Conservation (phyloP, 164 flowering plant genomes). For the Berberis thunbergii region DNA sequence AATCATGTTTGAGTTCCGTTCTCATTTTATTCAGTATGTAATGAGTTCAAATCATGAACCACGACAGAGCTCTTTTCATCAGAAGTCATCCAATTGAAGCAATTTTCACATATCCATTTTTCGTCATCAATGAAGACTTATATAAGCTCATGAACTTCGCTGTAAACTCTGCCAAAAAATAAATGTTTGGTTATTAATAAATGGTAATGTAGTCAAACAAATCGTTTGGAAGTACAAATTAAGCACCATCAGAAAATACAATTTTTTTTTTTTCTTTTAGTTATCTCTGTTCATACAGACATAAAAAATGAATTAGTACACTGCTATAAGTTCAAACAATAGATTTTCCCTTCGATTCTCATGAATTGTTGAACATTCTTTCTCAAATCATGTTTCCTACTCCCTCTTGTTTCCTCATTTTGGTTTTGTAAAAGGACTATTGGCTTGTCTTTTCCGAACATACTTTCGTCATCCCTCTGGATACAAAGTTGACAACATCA, state of each 20-base stretch:
- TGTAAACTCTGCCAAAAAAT: slow-evolving; percentile 39
- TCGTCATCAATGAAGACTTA: slow-evolving; percentile 16
- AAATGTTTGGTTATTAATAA: not conserved
- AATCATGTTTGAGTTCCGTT: no score
- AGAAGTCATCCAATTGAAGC: no score
- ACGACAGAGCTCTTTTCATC: no score
- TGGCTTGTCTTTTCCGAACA: slow-evolving; percentile 9
- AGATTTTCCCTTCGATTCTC: slow-evolving; percentile 45
- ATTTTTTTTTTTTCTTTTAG: no score
- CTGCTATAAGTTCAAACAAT: no score
- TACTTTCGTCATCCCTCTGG: slow-evolving; percentile 22
- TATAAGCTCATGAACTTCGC: slow-evolving; percentile 70
- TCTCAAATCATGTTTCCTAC: slow-evolving; percentile 1
- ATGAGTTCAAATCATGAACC: no score
- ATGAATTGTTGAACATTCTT: slow-evolving; percentile 28
- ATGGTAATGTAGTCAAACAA: not conserved
- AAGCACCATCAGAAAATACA: no score
- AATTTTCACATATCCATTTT: not conserved
- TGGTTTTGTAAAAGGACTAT: slow-evolving; percentile 2
- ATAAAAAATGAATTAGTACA: no score
- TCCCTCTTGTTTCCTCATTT: slow-evolving; percentile 13
- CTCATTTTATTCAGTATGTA: no score
- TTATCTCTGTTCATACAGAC: no score
- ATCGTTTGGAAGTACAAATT: no score
- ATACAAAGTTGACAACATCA: not conserved